phyloP scores from a whole-genome alignment of 2,329 filamentous ascomycete genomes.

The Talaromyces rugulosus region DNA sequence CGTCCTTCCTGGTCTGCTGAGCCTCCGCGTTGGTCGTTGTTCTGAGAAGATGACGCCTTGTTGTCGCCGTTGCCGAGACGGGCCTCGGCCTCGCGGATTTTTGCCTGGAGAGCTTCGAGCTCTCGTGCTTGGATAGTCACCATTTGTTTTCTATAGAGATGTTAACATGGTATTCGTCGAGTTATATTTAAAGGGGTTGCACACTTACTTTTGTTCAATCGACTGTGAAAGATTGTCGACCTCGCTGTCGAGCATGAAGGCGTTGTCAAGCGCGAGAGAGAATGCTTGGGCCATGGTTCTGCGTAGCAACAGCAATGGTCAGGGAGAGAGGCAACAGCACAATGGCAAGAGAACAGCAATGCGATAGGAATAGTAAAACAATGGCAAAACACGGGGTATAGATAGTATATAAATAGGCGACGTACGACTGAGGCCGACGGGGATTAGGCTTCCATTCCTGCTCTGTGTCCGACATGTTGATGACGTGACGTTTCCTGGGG shows the following conservation, averaged over 20 bases:
- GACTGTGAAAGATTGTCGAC: conserved; percentile 69
- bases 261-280: conserved; percentile 77
- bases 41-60: conserved; percentile 12
- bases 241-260: conserved; percentile 82
- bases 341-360: not conserved
- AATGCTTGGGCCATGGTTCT: conserved; percentile 87
- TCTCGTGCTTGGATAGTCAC: conserved; percentile 72
- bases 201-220: conserved; percentile 73
- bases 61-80: conserved; percentile 50
- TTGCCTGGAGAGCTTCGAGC: conserved; percentile 79
- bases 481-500: conserved; percentile 9
- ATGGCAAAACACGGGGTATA: not conserved
- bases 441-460: conserved; percentile 72
- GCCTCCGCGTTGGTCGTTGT: conserved; percentile 12
- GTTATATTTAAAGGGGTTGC: not conserved
- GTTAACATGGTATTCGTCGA: not conserved
- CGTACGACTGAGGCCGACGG: conserved; percentile 78
- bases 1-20: conserved; percentile 14
- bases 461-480: conserved; percentile 58
- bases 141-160: conserved; percentile 64
- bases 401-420: conserved; percentile 23
- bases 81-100: conserved; percentile 79
- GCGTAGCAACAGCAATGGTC: conserved; percentile 12
- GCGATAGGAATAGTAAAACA: not conserved
- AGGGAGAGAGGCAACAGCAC: not conserved